Conservation (phyloP, 345 rosid genomes). For the Eucalyptus sideroxylon region DNA sequence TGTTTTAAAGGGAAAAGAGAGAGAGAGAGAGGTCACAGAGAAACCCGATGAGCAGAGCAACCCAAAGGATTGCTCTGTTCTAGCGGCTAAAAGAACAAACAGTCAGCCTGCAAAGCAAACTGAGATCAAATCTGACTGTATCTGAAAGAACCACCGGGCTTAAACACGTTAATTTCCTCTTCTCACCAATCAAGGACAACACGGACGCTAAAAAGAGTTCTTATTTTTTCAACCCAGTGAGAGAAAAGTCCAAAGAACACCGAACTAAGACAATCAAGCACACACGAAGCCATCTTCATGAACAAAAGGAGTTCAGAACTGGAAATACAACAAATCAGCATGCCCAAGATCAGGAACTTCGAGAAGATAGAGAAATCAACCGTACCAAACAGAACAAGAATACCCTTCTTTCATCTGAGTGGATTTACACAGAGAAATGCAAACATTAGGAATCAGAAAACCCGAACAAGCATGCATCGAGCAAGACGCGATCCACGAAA, state of each 20-base stretch:
- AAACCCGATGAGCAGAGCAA: background rate
- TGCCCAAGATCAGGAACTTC: background rate
- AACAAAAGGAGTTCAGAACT: background rate
- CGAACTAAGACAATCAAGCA: background rate
- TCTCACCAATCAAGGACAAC: background rate
- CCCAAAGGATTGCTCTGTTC: background rate
- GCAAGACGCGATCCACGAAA: background rate
- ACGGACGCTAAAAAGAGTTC: background rate
- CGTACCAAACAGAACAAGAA: background rate
- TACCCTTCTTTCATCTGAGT: background rate
- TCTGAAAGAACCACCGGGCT: background rate
- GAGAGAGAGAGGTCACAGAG: background rate
- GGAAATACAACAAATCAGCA: background rate
- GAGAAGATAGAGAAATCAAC: background rate
- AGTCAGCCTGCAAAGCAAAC: background rate
- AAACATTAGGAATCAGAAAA: background rate
- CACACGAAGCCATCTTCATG: background rate
- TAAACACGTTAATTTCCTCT: background rate
- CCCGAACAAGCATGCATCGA: background rate
- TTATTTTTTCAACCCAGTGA: background rate
- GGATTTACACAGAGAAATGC: background rate
- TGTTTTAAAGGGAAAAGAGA: background rate
- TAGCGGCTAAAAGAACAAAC: background rate
- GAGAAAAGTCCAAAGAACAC: background rate
- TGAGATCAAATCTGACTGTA: background rate